Conservation (phyloP, 2,329 filamentous ascomycete species). For the Plectosphaerella cucumerina region DNA sequence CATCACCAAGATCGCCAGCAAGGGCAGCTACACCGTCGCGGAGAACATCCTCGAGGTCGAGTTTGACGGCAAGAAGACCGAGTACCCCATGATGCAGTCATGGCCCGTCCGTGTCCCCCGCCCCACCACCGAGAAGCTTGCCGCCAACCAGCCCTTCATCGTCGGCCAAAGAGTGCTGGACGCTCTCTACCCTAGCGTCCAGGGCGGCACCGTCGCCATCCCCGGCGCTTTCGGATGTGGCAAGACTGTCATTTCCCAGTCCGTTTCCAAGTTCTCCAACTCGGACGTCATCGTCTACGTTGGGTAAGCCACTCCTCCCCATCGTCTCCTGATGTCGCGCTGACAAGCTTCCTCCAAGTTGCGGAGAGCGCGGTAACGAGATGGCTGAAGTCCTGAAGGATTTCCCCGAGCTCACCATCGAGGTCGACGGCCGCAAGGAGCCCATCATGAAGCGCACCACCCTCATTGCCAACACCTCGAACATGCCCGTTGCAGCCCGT, state of each 20-base stretch:
- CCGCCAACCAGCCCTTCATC: slow-evolving; percentile 85
- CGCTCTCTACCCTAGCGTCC: slow-evolving; percentile 91
- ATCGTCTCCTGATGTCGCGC: slow-evolving; percentile 30
- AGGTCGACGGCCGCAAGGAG: slow-evolving; percentile 89
- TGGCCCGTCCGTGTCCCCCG: slow-evolving; percentile 97
- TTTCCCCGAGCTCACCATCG: slow-evolving; percentile 96
- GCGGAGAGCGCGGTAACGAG: slow-evolving; percentile 92
- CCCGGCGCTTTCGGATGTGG: slow-evolving; percentile 97
- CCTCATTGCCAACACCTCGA: slow-evolving; percentile 97
- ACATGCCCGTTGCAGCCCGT: slow-evolving; percentile 98
- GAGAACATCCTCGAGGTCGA: slow-evolving; percentile 94
- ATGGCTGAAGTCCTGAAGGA: slow-evolving; percentile 99
- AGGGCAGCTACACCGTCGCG: slow-evolving; percentile 90
- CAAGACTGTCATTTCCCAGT: slow-evolving; percentile 99
- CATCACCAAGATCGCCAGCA: slow-evolving; percentile 84
- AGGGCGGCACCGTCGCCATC: slow-evolving; percentile 96
- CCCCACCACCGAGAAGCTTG: slow-evolving; percentile 86
- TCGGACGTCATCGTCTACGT: slow-evolving; percentile 98
- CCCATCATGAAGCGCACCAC: slow-evolving; percentile 99
- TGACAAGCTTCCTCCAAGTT: slow-evolving; percentile 11
- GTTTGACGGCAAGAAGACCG: slow-evolving; percentile 92
- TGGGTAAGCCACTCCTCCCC: slow-evolving; percentile 35
- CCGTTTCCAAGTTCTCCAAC: slow-evolving; percentile 99
- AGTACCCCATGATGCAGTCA: slow-evolving; percentile 96
- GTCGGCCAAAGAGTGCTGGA: slow-evolving; percentile 97